These are phyloP conservation scores for Euryodendron excelsum DNA, from an alignment of 148 eudicot species.

Conservation along the genomic window DNA sequence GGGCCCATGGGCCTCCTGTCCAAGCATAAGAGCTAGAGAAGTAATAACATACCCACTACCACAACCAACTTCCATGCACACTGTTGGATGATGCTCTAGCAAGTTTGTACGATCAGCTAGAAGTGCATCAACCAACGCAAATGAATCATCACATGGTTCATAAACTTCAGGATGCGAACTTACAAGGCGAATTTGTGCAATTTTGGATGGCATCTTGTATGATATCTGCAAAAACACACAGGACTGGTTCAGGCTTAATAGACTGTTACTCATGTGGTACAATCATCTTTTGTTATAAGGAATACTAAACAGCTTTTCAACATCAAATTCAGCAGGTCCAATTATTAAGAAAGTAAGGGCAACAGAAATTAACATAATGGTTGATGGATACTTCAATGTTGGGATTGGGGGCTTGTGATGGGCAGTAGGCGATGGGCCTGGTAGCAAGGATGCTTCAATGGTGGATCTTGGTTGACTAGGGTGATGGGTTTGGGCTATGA, in stretches of 20 bases:
- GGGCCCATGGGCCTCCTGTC: conserved; percentile 31
- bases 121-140: conserved; percentile 82
- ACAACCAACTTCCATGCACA: conserved; percentile 92
- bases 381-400: too few species aligned
- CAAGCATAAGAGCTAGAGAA: conserved; percentile 80
- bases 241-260: not conserved
- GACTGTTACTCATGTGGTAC: not conserved
- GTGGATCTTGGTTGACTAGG: too few species aligned
- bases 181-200: conserved; percentile 73
- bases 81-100: conserved; percentile 49
- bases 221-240: conserved; percentile 6
- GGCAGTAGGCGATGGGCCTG: too few species aligned
- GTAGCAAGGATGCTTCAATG: too few species aligned
- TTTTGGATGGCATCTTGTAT: conserved; percentile 43
- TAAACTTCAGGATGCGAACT: conserved; percentile 88
- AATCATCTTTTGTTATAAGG: not conserved
- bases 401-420: too few species aligned
- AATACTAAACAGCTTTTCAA: not conserved
- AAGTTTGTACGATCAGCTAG: conserved; percentile 74
- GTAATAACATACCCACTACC: conserved; percentile 95
- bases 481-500: too few species aligned
- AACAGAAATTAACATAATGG: not conserved
- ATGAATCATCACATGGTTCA: conserved; percentile 96
- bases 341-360: not conserved
- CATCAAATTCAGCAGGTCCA: not conserved